Conservation (phyloP, 2,329 filamentous ascomycete species). For the Curvularia sp. region DNA sequence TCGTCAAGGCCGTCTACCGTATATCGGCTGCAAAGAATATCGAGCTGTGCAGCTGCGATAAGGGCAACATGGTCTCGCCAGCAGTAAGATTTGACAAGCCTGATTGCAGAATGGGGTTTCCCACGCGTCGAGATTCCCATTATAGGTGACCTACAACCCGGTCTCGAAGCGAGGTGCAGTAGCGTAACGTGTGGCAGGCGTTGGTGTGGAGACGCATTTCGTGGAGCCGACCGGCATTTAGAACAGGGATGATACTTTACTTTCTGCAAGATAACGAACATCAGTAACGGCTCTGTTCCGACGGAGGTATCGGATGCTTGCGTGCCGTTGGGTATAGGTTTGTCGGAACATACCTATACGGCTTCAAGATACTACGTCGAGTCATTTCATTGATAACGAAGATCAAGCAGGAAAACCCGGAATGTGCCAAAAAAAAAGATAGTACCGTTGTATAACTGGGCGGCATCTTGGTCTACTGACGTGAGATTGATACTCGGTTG, state of each 20-base stretch:
- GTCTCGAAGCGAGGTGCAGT: constrained; percentile 28
- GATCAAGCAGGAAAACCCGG: background rate
- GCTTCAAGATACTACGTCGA: constrained; percentile 7
- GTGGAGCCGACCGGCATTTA: constrained; percentile 16
- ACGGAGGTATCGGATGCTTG: background rate
- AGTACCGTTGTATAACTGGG: no score
- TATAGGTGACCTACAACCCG: constrained; percentile 5
- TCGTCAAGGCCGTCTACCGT: constrained; percentile 8
- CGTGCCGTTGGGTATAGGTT: background rate
- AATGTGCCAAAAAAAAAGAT: background rate
- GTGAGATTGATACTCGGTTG: background rate
- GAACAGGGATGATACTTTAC: constrained; percentile 1
- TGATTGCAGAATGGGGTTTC: constrained; percentile 15
- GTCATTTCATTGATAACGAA: constrained; percentile 1
- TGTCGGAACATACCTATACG: background rate
- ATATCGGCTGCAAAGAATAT: constrained; percentile 1
- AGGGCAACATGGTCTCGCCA: constrained; percentile 14
- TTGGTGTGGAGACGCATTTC: constrained; percentile 32
- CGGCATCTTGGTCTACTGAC: background rate
- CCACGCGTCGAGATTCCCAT: constrained; percentile 17
- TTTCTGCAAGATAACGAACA: constrained; percentile 12
- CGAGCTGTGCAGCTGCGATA: constrained; percentile 26
- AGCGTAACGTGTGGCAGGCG: constrained; percentile 19
- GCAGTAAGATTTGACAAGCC: constrained; percentile 5
- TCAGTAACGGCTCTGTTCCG: background rate